phyloP scores from a whole-genome alignment of 805 yeast genomes.

The Wickerhamomyces sydowiorum region DNA sequence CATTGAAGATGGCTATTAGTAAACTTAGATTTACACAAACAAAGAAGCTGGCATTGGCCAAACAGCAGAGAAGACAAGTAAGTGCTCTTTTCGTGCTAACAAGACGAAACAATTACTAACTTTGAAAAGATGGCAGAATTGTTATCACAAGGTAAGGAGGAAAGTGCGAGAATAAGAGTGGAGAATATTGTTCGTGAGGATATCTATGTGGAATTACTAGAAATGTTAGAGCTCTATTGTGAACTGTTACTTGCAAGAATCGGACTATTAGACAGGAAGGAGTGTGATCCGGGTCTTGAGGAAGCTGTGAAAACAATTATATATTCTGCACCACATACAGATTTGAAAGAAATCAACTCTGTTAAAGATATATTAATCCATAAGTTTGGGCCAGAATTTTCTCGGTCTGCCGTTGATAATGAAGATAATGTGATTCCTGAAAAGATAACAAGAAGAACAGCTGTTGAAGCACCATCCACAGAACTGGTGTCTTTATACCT shows the following conservation, averaged over 20 bases:
- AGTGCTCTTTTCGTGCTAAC: conserved; percentile 3
- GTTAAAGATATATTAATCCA: conserved; percentile 57
- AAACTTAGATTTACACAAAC: conserved; percentile 64
- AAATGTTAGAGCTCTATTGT: conserved; percentile 74
- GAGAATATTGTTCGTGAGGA: conserved; percentile 84
- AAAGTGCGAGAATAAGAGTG: conserved; percentile 76
- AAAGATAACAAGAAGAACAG: conserved; percentile 58
- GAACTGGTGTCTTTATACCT: conserved; percentile 65
- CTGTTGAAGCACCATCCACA: conserved; percentile 59
- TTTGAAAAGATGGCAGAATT: conserved; percentile 58
- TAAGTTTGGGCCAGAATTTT: conserved; percentile 65
- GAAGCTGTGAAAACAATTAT: conserved; percentile 73
- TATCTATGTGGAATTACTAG: conserved; percentile 70
- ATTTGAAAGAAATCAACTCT: conserved; percentile 61
- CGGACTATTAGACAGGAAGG: conserved; percentile 41
- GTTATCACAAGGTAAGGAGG: conserved; percentile 63
- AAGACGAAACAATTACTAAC: not conserved
- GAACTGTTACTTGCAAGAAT: conserved; percentile 76
- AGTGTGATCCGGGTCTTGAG: conserved; percentile 25
- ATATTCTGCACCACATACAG: conserved; percentile 66
- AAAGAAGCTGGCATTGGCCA: conserved; percentile 65
- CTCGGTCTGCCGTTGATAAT: conserved; percentile 43
- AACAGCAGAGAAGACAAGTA: conserved; percentile 58
- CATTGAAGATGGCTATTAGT: conserved; percentile 59
- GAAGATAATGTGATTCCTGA: conserved; percentile 51